phyloP scores from a whole-genome alignment of 345 rosid species.

The Eucalyptus marginata region DNA sequence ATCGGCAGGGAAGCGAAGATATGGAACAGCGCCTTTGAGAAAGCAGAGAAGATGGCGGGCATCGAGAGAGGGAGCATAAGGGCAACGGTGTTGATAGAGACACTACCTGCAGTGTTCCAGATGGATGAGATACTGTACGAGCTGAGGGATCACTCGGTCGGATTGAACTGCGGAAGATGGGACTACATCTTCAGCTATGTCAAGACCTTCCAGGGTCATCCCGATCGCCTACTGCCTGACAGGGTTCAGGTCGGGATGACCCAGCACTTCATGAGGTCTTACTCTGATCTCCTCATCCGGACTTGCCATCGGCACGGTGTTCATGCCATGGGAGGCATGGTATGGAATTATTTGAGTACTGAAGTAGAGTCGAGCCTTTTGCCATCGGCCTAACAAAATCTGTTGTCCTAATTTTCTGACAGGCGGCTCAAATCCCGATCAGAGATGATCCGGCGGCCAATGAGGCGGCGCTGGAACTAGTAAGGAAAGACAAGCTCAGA shows the following conservation, averaged over 20 bases:
- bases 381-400: not conserved
- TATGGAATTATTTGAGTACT: not conserved
- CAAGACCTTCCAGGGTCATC: conserved; percentile 85
- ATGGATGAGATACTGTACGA: conserved; percentile 93
- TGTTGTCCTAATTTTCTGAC: not conserved
- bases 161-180: conserved; percentile 93
- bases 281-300: conserved; percentile 80
- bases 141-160: conserved; percentile 75
- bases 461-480: conserved; percentile 72
- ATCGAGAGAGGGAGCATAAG: conserved; percentile 83
- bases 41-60: conserved; percentile 75
- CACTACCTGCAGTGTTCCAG: conserved; percentile 86
- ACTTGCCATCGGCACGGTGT: conserved; percentile 85
- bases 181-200: conserved; percentile 94
- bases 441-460: conserved; percentile 73
- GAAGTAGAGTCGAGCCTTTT: not conserved
- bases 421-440: conserved; percentile 96
- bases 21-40: conserved; percentile 85
- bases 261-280: conserved; percentile 91
- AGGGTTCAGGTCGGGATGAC: conserved; percentile 78
- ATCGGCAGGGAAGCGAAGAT: conserved; percentile 81
- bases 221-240: conserved; percentile 72
- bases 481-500: conserved; percentile 81
- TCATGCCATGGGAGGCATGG: conserved; percentile 99
- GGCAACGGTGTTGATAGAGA: conserved; percentile 82